Percentiles rank a stretch among this genome's conserved stretches.
Conservation (phyloP, 495 filamentous ascomycete genomes). For the Darksidea phi region DNA sequence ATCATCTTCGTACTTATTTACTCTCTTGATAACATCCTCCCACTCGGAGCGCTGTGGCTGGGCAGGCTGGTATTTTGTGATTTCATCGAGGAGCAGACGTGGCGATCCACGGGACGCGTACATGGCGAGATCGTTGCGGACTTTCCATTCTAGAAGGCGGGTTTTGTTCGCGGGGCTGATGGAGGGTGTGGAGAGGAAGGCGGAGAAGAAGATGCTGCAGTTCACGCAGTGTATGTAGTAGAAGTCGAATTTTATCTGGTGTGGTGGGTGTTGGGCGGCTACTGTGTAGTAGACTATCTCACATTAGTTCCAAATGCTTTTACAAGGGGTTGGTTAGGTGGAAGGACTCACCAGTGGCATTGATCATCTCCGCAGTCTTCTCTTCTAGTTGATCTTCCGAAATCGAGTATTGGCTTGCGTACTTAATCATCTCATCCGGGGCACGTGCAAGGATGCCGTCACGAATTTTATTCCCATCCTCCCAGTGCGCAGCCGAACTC, state of each 20-base stretch:
- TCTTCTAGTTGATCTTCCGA: slow-evolving; percentile 62
- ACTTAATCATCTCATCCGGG: slow-evolving; percentile 58
- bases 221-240: slow-evolving; percentile 73
- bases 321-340: background rate
- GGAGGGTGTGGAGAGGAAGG: slow-evolving; percentile 48
- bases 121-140: slow-evolving; percentile 64
- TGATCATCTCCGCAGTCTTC: slow-evolving; percentile 73
- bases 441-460: slow-evolving; percentile 66
- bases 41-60: slow-evolving; percentile 43
- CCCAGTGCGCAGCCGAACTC: slow-evolving; percentile 47
- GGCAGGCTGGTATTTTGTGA: slow-evolving; percentile 53
- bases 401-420: slow-evolving; percentile 61
- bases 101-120: slow-evolving; percentile 63
- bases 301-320: background rate
- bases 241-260: slow-evolving; percentile 74
- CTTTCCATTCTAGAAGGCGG: slow-evolving; percentile 74
- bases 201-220: slow-evolving; percentile 60
- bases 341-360: slow-evolving; percentile 52
- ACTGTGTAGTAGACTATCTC: slow-evolving; percentile 58
- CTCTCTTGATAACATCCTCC: slow-evolving; percentile 57
- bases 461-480: slow-evolving; percentile 61
- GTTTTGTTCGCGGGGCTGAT: slow-evolving; percentile 52
- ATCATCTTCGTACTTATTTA: slow-evolving; percentile 63
- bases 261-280: slow-evolving; percentile 60
- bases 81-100: slow-evolving; percentile 53